Conservation (phyloP, 2,329 filamentous ascomycete species). For the Chaetomium globosum region DNA sequence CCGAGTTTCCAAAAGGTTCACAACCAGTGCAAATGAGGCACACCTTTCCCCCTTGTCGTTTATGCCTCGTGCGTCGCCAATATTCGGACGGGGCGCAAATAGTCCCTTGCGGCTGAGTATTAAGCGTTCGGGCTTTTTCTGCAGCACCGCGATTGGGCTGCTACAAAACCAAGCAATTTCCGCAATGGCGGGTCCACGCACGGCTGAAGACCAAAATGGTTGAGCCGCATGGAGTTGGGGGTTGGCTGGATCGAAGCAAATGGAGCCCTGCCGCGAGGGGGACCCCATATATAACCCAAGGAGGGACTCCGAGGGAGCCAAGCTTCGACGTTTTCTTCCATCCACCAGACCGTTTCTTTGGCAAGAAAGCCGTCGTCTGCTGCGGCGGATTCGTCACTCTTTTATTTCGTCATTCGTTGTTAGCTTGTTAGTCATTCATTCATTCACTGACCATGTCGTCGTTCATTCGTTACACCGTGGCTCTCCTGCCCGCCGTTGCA, state of each 20-base stretch:
- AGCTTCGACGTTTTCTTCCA: background rate
- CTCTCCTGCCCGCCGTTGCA: conserved; percentile 26
- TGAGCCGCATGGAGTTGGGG: background rate
- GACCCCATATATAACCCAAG: background rate
- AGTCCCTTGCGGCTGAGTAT: background rate
- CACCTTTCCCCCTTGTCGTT: background rate
- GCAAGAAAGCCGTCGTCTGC: background rate
- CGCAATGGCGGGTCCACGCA: background rate
- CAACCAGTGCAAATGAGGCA: background rate
- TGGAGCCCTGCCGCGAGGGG: background rate
- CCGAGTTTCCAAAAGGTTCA: background rate
- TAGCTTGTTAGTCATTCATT: conserved; percentile 8
- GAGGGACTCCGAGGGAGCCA: no score
- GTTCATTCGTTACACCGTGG: conserved; percentile 21
- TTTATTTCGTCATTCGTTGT: conserved; percentile 7
- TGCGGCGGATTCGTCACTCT: background rate
- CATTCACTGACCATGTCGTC: conserved; percentile 25
- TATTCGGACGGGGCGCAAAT: background rate
- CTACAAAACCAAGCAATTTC: background rate
- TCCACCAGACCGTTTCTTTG: background rate
- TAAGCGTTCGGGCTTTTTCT: background rate
- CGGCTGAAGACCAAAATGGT: background rate
- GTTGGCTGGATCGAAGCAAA: background rate
- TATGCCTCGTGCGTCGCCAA: background rate
- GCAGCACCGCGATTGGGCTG: background rate